Evolutionary conservation across 805 yeast genomes (phyloP).

Genomic region (Zygoascus biomembranicola): DNA sequence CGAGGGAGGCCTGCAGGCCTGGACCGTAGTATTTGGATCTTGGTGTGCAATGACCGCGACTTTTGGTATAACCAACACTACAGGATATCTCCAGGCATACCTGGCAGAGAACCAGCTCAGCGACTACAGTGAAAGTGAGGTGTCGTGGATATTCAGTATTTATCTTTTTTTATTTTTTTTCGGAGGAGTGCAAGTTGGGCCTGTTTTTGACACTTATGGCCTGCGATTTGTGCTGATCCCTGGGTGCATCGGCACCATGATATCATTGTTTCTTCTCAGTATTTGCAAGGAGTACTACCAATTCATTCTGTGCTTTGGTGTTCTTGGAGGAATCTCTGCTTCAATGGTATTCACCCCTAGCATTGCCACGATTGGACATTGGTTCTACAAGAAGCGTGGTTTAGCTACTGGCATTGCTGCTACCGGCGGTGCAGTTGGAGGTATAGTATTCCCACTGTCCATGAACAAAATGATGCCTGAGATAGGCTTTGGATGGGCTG

Average conservation of each 20-base stretch:
- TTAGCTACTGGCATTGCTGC: slow-evolving; percentile 55
- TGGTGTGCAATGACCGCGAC: slow-evolving; percentile 49
- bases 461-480: slow-evolving; percentile 36
- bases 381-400: slow-evolving; percentile 51
- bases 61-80: slow-evolving; percentile 58
- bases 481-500: slow-evolving; percentile 56
- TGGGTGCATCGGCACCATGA: slow-evolving; percentile 38
- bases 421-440: slow-evolving; percentile 62
- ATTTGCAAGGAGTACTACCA: slow-evolving; percentile 46
- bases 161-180: slow-evolving; percentile 31
- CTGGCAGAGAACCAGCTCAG: slow-evolving; percentile 45
- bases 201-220: slow-evolving; percentile 55
- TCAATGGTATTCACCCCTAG: slow-evolving; percentile 43
- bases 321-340: slow-evolving; percentile 41
- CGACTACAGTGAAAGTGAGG: slow-evolving; percentile 36
- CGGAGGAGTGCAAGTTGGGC: slow-evolving; percentile 42
- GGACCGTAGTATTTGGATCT: slow-evolving; percentile 48
- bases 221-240: slow-evolving; percentile 36
- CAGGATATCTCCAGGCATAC: slow-evolving; percentile 62
- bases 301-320: slow-evolving; percentile 47
- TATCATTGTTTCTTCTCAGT: slow-evolving; percentile 46
- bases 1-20: slow-evolving; percentile 49
- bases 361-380: slow-evolving; percentile 51
- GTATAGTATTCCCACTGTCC: slow-evolving; percentile 51
- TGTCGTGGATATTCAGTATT: slow-evolving; percentile 60